Evolutionary conservation across 495 filamentous ascomycete species (phyloP).

Genomic region (Aspergillus funiculosus): DNA sequence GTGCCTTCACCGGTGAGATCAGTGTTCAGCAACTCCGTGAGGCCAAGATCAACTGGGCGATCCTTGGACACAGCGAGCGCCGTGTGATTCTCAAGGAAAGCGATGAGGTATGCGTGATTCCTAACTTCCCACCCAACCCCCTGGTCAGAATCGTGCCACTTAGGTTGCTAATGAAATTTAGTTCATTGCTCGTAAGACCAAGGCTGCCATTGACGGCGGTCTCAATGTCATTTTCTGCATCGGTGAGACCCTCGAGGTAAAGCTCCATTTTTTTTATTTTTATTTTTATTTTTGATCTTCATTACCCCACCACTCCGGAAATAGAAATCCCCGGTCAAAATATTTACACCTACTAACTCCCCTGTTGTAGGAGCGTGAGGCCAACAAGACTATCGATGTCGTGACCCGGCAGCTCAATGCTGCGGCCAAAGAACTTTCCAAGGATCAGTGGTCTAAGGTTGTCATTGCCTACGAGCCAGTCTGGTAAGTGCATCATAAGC

Average conservation of each 20-base stretch:
- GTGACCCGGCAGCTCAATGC: conserved; percentile 73
- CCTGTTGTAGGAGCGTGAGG: conserved; percentile 70
- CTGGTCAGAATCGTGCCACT: background rate
- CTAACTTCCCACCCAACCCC: background rate
- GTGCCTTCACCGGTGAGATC: conserved; percentile 97
- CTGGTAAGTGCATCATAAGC: conserved; percentile 51
- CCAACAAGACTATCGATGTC: conserved; percentile 80
- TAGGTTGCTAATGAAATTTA: conserved; percentile 22
- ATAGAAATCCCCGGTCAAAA: background rate
- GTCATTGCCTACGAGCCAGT: conserved; percentile 98
- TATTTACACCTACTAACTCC: conserved; percentile 7
- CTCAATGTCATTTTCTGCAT: conserved; percentile 91
- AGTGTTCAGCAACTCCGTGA: conserved; percentile 85
- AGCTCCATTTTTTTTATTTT: conserved; percentile 18
- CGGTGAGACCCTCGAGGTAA: conserved; percentile 80
- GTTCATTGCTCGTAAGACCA: conserved; percentile 89
- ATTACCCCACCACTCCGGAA: conserved; percentile 18
- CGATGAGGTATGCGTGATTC: conserved; percentile 49
- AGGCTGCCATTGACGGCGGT: conserved; percentile 80
- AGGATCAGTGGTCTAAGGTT: conserved; percentile 84
- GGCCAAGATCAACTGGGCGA: conserved; percentile 76
- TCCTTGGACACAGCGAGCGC: conserved; percentile 91
- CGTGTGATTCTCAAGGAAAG: conserved; percentile 79
- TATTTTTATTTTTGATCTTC: background rate
- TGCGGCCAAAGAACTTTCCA: conserved; percentile 53